phyloP scores from a whole-genome alignment of 257 asterid genomes.

The Henckelia pumila region DNA sequence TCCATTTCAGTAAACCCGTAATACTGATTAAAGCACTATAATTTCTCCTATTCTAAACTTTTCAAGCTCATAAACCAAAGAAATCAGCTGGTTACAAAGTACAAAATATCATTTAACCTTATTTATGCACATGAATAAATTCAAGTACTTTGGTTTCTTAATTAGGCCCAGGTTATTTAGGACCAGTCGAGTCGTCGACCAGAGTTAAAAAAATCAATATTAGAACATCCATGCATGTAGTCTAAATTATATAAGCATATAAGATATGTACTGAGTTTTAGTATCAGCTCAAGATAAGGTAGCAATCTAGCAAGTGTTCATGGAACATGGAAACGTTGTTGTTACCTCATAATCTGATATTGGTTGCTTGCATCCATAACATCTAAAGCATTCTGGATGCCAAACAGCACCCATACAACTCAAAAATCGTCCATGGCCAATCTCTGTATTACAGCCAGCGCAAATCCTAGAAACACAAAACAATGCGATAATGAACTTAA shows the following conservation, averaged over 20 bases:
- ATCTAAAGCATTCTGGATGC: slow-evolving; percentile 97
- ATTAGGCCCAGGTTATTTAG: background rate
- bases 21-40: background rate
- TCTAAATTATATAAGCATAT: background rate
- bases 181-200: no score
- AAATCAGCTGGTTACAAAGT: background rate
- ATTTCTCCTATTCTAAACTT: background rate
- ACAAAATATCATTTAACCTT: background rate
- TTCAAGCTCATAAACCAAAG: background rate
- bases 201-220: no score
- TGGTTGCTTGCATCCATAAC: slow-evolving; percentile 86
- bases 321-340: background rate
- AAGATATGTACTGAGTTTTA: background rate
- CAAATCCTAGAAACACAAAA: slow-evolving; percentile 50
- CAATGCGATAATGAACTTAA: background rate
- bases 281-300: background rate
- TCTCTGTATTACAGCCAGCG: slow-evolving; percentile 84
- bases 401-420: slow-evolving; percentile 92
- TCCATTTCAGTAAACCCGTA: background rate
- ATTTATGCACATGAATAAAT: background rate
- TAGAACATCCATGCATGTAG: background rate
- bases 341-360: slow-evolving; percentile 89
- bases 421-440: slow-evolving; percentile 81
- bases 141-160: background rate
- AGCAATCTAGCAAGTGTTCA: background rate